Percentiles rank a stretch among this genome's conserved stretches.
Conservation (phyloP, 257 asterid species). For the Rehmannia glutinosa region DNA sequence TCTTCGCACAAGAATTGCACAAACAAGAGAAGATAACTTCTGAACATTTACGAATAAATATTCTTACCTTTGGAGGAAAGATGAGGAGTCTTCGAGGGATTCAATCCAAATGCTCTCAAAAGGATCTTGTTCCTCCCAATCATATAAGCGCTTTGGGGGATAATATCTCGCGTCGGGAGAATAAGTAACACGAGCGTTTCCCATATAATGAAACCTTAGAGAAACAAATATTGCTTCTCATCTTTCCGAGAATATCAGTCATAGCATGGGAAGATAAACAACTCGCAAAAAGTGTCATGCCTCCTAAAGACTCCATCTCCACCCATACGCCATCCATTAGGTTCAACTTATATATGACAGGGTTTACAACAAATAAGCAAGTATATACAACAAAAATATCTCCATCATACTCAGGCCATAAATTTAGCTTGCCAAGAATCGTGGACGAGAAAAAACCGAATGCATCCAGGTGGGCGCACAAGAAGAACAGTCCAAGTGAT, state of each 20-base stretch:
- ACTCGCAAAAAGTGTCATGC: slow-evolving; percentile 46
- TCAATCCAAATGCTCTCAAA: slow-evolving; percentile 53
- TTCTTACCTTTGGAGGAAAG: slow-evolving; percentile 25
- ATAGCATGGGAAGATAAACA: slow-evolving; percentile 41
- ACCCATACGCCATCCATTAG: slow-evolving; percentile 36
- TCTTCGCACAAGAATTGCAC: neutral
- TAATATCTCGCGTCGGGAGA: slow-evolving; percentile 59
- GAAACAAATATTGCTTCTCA: slow-evolving; percentile 45
- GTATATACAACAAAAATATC: slow-evolving; percentile 66
- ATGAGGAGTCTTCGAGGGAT: slow-evolving; percentile 48
- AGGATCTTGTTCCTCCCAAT: slow-evolving; percentile 50
- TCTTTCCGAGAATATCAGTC: slow-evolving; percentile 43
- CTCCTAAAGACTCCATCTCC: slow-evolving; percentile 36
- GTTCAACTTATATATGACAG: slow-evolving; percentile 62
- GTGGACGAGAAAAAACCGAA: slow-evolving; percentile 14
- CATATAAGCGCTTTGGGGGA: slow-evolving; percentile 42
- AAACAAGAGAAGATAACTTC: slow-evolving; percentile 17
- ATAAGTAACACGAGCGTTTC: slow-evolving; percentile 65
- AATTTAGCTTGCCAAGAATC: slow-evolving; percentile 49
- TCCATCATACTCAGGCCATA: slow-evolving; percentile 69
- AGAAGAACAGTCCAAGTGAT: slow-evolving; percentile 59
- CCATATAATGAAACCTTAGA: slow-evolving; percentile 56
- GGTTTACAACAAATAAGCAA: slow-evolving; percentile 59
- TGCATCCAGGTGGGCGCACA: slow-evolving; percentile 65
- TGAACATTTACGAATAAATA: neutral